Base-by-base conservation (phyloP, 306 rosid species). In the Luffa acutangula region DNA sequence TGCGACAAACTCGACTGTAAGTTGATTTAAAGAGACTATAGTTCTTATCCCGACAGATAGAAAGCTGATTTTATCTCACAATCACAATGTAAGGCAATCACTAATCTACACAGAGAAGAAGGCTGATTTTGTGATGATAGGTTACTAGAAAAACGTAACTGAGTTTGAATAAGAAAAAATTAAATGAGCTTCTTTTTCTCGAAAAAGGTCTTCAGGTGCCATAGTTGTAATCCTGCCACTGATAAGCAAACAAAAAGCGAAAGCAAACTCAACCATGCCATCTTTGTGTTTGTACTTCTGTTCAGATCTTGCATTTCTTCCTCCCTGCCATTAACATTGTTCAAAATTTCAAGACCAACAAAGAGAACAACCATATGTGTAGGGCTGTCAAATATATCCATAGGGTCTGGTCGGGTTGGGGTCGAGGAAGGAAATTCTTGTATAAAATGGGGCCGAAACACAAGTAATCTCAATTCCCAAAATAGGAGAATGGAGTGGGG, bases 221-320 rank as follows among this genome's bases (percentile, higher is more conserved):
- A 93, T 75, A 90, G 41, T 79, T 95, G 99, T 84, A 93, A 18
- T 41, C 91, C 96, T 14, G 94, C 97, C 15, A 95, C 97, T 1
- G 93, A 89, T 77, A 90, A 85, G 85, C 97, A 90, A 39, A 93
- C 84, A 4, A 87, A 6, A 42, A 95, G 91, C 7, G 99, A 93
- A 6, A 95, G 92, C 42, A 93, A 73, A 86, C 96, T 87, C 85
- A 95, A 81, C 94, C 89, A 86, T 76, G 89, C 89, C 99, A 95
- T 95, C 83, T 82, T 89, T 56, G 78, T 66, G 85, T 87, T 85
- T 25, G 99, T 95, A 45, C 86, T 48, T 82, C 3, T 88, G 84
- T 95, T 95, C 39, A 95, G 93, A 64, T 86, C 97, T 82, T 95
- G 97, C 99, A 95, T 95, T 82, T 93, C 94, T 82, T 89, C 94